Evolutionary conservation across 1,284 basidiomycete genomes (phyloP), one percentile per base, ranked within the genome.

Genomic region (Ganoderma sinense): DNA sequence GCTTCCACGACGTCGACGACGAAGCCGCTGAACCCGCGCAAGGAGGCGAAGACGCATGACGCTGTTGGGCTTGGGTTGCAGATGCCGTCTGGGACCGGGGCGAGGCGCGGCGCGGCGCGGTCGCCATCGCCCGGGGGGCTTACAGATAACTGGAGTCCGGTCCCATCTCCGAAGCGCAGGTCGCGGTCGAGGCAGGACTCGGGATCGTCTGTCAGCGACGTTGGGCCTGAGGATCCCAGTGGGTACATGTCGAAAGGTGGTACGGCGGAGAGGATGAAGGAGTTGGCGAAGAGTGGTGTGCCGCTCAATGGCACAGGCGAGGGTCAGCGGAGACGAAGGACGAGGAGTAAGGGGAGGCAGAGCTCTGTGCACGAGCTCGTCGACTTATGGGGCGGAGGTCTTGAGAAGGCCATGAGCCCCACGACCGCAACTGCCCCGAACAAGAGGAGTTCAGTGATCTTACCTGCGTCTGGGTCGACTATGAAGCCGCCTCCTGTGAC

Each of bases 311-410:
- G 60, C 1, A 63, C 62, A 0, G 64, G 45, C 29, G 75, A 73
- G 26, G 75, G 75, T 29, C 72, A 70, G 23, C 71, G 72, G 62
- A 68, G 74, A 33, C 73, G 74, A 62, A 73, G 73, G 45, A 61
- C 74, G 23, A 73, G 66, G 64, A 76, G 78, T 51, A 89, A 88
- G 75, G 83, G 86, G 40, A 82, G 92, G 71, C 92, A 94, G 81
- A 90, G 88, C 73, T 94, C 93, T 10, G 92, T 94, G 31, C 91
- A 94, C 76, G 91, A 94, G 75, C 78, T 94, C 65, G 91, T 94
- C 43, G 91, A 92, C 78, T 79, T 94, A 36, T 94, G 90, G 84
- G 91, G 91, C 60, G 91, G 91, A 18, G 84, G 85, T 14, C 70
- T 83, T 62, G 75, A 81, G 51, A 74, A 72, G 56, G 70, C 73